Evolutionary conservation across 257 asterid genomes (phyloP), one percentile per base, ranked within the genome.

Genomic region (Thymus mandschuricus): DNA sequence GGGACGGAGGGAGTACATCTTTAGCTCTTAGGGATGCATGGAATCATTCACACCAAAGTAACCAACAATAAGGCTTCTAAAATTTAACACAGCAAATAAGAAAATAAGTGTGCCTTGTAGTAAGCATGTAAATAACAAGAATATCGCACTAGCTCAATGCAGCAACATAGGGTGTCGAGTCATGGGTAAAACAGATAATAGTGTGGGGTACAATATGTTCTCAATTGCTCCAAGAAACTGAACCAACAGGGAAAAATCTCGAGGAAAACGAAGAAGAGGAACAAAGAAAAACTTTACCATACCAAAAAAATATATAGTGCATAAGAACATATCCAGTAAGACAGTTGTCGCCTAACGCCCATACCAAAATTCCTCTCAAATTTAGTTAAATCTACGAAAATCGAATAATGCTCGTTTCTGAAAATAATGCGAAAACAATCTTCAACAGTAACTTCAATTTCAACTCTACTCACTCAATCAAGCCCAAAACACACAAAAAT

Each of bases 401-500:
- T 4, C 5, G 41, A 38, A 38, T 38, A 38, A 38, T 38, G 41
- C 8, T 38, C 0, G 41, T 4, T 38, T 38, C 41, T 38, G 34
- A 38, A 7, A 38, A 38, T 38, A 27, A 21, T 21, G 21, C 6
- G 10, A 59, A 45, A 49, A 12, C 50, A 64, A 63, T 64, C 77
- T 55, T 41, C 45, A 44, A 6, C 15, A 55, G 4, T 50, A 56
- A 73, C 58, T 52, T 54, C 77, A 73, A 55, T 73, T 40, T 33
- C 65, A 64, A n/a, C 59, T 33, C 27, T 54, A 38, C 35, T 54
- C 43, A 45, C 64, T 27, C 64, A n/a, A 64, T 54, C n/a, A 55
- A 64, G 64, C 71, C 57, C 15, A 29, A 34, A 64, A 31, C 46
- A 41, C 44, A 38, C 0, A 40, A 41, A 33, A 8, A 44, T 7